Evolutionary conservation across 495 filamentous ascomycete species (phyloP).

Genomic region (Chlorociboria aeruginascens): DNA sequence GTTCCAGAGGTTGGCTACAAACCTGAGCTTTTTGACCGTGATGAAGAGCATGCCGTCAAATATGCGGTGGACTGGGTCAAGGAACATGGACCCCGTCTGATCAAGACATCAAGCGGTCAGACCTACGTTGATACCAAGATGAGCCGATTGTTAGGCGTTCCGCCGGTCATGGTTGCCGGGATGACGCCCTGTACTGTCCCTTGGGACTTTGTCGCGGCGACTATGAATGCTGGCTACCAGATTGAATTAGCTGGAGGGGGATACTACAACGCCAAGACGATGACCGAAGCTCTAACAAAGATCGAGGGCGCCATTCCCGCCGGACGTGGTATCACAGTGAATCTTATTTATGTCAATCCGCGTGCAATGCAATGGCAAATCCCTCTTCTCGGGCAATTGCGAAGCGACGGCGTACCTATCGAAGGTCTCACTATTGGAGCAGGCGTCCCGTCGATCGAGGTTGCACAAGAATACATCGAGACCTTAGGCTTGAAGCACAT

Average conservation of each 20-base stretch:
- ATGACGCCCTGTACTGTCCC: slow-evolving; percentile 94
- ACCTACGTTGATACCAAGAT: slow-evolving; percentile 97
- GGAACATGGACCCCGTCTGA: slow-evolving; percentile 78
- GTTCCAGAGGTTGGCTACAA: slow-evolving; percentile 91
- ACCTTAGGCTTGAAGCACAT: slow-evolving; percentile 93
- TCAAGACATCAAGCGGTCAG: slow-evolving; percentile 74
- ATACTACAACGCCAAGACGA: slow-evolving; percentile 82
- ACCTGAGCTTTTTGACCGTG: slow-evolving; percentile 90
- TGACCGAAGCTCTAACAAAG: slow-evolving; percentile 81
- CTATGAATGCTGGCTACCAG: slow-evolving; percentile 91
- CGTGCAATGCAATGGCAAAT: slow-evolving; percentile 97
- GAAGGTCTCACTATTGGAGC: slow-evolving; percentile 92
- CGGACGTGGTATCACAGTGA: slow-evolving; percentile 85
- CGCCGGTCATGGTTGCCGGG: slow-evolving; percentile 85
- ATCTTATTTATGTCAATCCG: slow-evolving; percentile 94
- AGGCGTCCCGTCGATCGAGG: slow-evolving; percentile 86
- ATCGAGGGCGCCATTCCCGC: slow-evolving; percentile 81
- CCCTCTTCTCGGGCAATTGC: slow-evolving; percentile 71
- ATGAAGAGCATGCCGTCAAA: slow-evolving; percentile 83
- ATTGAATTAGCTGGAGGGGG: slow-evolving; percentile 84
- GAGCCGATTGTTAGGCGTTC: slow-evolving; percentile 80
- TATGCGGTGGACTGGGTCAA: slow-evolving; percentile 98
- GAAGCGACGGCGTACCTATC: slow-evolving; percentile 81
- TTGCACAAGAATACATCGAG: slow-evolving; percentile 87
- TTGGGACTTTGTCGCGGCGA: slow-evolving; percentile 92